These are phyloP conservation scores for Rhododendron ovatum DNA, from an alignment of 148 eudicot species.

Conservation along the genomic window DNA sequence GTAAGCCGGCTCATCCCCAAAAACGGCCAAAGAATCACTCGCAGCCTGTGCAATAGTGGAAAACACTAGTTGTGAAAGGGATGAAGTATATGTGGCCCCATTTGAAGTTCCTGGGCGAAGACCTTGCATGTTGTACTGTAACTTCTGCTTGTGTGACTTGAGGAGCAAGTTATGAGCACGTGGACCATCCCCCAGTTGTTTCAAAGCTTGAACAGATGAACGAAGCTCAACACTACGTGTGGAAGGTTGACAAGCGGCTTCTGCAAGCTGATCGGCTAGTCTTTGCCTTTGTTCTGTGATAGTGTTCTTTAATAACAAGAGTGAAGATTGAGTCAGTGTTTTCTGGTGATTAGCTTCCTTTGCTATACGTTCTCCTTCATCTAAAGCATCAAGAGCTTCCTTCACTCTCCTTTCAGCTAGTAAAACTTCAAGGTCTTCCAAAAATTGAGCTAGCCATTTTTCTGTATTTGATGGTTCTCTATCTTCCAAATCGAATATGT, in stretches of 20 bases:
- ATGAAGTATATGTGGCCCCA: constrained; percentile 41
- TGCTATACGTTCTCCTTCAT: constrained; percentile 60
- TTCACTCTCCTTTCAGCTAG: constrained; percentile 79
- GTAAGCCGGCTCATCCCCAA: constrained; percentile 67
- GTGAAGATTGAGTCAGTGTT: constrained; percentile 29
- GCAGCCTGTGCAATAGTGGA: constrained; percentile 84
- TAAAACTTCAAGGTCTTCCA: constrained; percentile 66
- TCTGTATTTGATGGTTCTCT: constrained; percentile 54
- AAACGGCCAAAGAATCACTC: constrained; percentile 67
- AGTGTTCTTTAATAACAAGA: constrained; percentile 42
- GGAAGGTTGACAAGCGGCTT: constrained; percentile 68
- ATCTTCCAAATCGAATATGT: constrained; percentile 24
- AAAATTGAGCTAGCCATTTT: constrained; percentile 54
- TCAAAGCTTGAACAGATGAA: constrained; percentile 56
- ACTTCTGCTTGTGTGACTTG: constrained; percentile 56
- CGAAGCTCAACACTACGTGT: constrained; percentile 70
- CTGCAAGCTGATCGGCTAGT: constrained; percentile 65
- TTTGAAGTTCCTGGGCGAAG: constrained; percentile 39
- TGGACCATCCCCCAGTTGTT: constrained; percentile 82
- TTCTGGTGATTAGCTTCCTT: constrained; percentile 31
- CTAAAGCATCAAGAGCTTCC: constrained; percentile 57
- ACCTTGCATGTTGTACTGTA: constrained; percentile 35
- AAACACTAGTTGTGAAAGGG: constrained; percentile 65
- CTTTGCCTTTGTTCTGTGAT: constrained; percentile 61
- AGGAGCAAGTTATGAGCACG: constrained; percentile 72